Conservation (phyloP, 1,284 basidiomycete species). For the Puccinia hordei region DNA sequence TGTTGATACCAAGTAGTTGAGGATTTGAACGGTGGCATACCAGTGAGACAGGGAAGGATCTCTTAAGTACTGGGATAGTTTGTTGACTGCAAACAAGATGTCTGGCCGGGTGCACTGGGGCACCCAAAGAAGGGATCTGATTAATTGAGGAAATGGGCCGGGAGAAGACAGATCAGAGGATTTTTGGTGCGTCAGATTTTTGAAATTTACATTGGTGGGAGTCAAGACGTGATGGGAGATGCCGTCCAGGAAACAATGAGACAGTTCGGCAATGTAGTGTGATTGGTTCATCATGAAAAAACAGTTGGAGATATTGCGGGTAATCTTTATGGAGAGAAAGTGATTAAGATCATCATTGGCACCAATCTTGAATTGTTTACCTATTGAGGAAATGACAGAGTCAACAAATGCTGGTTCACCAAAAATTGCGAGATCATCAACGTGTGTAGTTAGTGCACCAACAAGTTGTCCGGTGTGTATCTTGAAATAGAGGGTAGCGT, state of each 20-base stretch:
- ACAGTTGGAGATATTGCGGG: too few species aligned
- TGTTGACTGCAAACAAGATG: neutral
- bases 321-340: too few species aligned
- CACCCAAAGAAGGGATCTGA: neutral
- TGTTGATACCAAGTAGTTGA: neutral
- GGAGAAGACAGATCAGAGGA: neutral
- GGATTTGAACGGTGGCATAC: neutral
- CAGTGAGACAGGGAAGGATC: neutral
- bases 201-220: conserved; percentile 4
- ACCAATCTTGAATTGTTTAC: too few species aligned
- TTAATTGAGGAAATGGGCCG: neutral
- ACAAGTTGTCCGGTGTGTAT: neutral
- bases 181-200: neutral
- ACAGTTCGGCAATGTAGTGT: neutral
- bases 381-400: too few species aligned
- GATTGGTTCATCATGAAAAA: neutral
- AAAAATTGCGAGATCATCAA: neutral
- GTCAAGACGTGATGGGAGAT: neutral
- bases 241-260: neutral
- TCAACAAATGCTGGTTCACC: neutral
- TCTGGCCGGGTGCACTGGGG: neutral
- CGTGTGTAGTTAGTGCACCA: neutral
- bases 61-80: neutral
- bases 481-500: neutral
- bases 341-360: too few species aligned